Percentiles rank a stretch among this genome's conserved stretches.
These are phyloP conservation scores for Aphanomyces stellatus DNA, from an alignment of 352 stramenopile species.

Conservation along the genomic window DNA sequence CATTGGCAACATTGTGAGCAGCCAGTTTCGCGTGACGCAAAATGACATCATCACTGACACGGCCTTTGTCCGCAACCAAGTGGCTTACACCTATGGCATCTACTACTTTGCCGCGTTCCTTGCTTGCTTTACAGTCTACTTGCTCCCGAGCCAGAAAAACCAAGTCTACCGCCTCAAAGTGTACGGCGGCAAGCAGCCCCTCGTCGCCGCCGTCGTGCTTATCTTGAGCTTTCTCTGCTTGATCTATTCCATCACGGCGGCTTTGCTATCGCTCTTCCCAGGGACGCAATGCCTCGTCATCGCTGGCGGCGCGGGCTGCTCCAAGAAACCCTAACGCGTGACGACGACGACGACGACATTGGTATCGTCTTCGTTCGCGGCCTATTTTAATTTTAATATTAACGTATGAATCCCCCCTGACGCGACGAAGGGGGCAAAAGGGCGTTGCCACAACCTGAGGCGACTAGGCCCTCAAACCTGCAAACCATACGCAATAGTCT, in stretches of 20 bases:
- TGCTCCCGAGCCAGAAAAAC: conserved; percentile 47
- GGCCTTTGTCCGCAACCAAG: conserved; percentile 26
- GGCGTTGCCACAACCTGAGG: too few species aligned
- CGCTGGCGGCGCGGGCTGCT: conserved; percentile 45
- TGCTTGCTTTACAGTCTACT: conserved; percentile 37
- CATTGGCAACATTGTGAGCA: conserved; percentile 36
- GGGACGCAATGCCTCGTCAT: conserved; percentile 43
- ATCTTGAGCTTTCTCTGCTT: conserved; percentile 30
- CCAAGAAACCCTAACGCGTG: too few species aligned
- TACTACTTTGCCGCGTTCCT: conserved; percentile 39
- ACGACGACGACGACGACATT: too few species aligned
- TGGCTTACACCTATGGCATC: conserved; percentile 36
- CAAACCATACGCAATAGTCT: too few species aligned
- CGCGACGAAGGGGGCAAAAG: too few species aligned
- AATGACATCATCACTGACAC: conserved; percentile 31
- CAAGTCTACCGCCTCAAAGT: conserved; percentile 44
- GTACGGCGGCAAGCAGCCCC: conserved; percentile 32
- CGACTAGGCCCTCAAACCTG: too few species aligned
- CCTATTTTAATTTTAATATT: too few species aligned
- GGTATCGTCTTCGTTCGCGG: too few species aligned
- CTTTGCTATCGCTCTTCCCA: conserved; percentile 46
- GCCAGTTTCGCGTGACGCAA: conserved; percentile 31
- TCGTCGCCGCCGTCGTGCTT: conserved; percentile 30
- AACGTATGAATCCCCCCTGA: too few species aligned
- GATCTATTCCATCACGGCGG: conserved; percentile 47